Base-by-base conservation (phyloP, 2,329 filamentous ascomycete species). In the Sclerotinia minor region DNA sequence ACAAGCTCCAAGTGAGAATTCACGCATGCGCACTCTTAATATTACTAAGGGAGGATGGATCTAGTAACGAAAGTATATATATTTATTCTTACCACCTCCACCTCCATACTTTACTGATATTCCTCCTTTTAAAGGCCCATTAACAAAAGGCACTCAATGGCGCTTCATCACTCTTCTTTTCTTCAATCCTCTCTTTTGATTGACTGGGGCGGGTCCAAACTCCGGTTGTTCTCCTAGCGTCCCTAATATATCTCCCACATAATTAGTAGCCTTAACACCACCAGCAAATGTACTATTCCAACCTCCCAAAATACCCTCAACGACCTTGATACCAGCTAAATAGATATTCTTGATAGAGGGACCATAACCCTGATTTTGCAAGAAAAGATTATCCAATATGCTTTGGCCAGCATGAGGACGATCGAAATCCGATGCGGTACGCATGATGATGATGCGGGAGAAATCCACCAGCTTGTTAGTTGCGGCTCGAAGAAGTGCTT, bases 221-320 rank as follows among this genome's bases (percentile, higher is more conserved):
- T 67, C 55, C 8, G 67, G 67, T 59, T 70, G 41, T 1, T 86
- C 88, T 2, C 87, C 88, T 7, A 92, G 78, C 11, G 84, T 87
- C n/a, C 87, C 89, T 70, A 90, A 87, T 65, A 91, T 87, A 73
- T 91, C 88, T 13, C 89, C 89, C 38, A 91, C 78, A 72, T 92
- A 92, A 73, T 91, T 91, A 1, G 76, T 78, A 0, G 88, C 79
- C 69, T 79, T 74, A 50, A 92, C 77, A 1, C 89, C 89, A 0
- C 75, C 71, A 38, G 79, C 77, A 72, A 87, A 92, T 0, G 79
- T 86, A 19, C 75, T 75, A 55, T 88, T 79, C 89, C 89, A 92
- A 9, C 80, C 82, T 1, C 76, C 68, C 38, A 90, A 68, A 67
- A 92, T 88, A 35, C 68, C 89, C 69, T 83, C 79, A 21, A 90